Percentiles rank a stretch among this genome's conserved stretches.
Conservation (phyloP, 257 asterid genomes). For the Solanum neorickii region DNA sequence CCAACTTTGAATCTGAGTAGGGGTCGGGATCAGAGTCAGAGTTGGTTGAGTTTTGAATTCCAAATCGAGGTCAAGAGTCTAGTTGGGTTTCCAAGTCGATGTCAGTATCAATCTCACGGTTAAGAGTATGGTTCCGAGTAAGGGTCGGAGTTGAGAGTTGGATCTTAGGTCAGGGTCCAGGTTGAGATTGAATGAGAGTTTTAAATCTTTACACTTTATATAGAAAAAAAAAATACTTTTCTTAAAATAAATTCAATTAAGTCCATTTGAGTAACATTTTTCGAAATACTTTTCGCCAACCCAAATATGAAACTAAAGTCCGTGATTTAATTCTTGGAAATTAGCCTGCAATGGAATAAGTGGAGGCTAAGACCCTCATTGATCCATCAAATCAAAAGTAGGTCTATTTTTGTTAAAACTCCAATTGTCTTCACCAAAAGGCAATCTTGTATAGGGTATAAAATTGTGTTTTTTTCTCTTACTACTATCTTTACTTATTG, state of each 20-base stretch:
- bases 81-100: not conserved
- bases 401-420: slow-evolving; percentile 1
- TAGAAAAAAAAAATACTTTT: not conserved
- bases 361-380: not conserved
- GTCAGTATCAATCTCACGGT: not conserved
- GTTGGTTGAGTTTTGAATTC: not conserved
- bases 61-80: not conserved
- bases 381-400: slow-evolving; percentile 20
- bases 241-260: not conserved
- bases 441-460: not conserved
- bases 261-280: not conserved
- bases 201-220: not conserved
- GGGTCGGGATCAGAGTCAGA: not conserved
- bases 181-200: not conserved
- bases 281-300: not conserved
- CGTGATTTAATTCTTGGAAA: not conserved
- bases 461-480: not conserved
- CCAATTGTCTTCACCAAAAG: slow-evolving; percentile 17
- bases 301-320: not conserved
- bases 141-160: not conserved
- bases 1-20: not conserved
- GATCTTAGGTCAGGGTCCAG: not conserved
- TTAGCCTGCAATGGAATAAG: not conserved
- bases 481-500: no score
- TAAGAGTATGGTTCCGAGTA: not conserved